A percentile compares a stretch with the other conserved stretches of the same genome.
Evolutionary conservation across 257 asterid species (phyloP).

Genomic region (Ilex aquifolium): DNA sequence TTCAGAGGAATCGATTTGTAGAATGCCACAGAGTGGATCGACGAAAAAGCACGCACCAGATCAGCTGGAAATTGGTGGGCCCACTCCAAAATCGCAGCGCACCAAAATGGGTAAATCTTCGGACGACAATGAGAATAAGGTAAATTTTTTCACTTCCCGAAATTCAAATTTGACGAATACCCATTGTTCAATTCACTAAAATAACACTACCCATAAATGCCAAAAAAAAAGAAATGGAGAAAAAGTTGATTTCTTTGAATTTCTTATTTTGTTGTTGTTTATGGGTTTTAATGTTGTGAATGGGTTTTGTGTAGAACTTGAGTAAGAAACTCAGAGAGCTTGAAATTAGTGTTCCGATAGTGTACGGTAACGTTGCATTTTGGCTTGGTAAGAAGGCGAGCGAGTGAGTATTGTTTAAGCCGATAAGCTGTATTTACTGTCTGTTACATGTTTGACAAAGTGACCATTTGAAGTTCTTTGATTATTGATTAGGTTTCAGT

Average conservation of each 20-base stretch:
- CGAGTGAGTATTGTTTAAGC: conserved; percentile 52
- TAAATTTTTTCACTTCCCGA: neutral
- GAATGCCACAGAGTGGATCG: conserved; percentile 44
- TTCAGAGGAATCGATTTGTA: neutral
- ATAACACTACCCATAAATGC: neutral
- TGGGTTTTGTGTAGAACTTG: conserved; percentile 31
- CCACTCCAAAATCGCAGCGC: conserved; percentile 49
- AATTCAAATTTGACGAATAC: neutral
- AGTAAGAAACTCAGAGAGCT: conserved; percentile 63
- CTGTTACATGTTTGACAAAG: conserved; percentile 25
- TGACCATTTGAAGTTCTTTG: conserved; percentile 8
- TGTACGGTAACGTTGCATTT: conserved; percentile 86
- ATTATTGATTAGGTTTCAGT: conserved; percentile 48
- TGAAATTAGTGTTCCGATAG: conserved; percentile 77
- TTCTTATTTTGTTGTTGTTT: neutral
- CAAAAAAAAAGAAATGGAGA: neutral
- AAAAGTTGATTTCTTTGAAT: neutral
- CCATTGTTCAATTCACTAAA: neutral
- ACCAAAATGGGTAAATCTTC: conserved; percentile 48
- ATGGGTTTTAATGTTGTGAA: neutral
- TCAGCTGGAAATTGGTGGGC: conserved; percentile 38
- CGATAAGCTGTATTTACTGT: conserved; percentile 1
- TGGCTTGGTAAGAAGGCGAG: conserved; percentile 99
- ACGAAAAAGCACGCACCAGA: conserved; percentile 44
- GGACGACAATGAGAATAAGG: conserved; percentile 64